Conservation (phyloP, 1,139 yeast genomes). For the Saccharomyces hybrid region DNA sequence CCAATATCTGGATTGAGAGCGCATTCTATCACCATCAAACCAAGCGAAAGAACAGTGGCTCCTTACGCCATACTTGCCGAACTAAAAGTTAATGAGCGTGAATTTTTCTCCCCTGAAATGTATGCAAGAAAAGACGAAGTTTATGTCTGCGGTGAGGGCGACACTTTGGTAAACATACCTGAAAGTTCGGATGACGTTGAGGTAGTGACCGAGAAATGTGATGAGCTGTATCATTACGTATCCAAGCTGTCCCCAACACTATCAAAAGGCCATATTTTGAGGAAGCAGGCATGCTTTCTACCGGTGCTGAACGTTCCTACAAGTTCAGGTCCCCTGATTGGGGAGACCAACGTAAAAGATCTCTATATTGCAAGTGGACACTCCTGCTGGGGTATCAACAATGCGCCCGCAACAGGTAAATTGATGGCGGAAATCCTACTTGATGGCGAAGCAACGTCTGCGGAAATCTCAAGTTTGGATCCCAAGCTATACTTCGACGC, state of each 20-base stretch:
- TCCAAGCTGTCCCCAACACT: conserved; percentile 68
- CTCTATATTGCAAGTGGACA: conserved; percentile 85
- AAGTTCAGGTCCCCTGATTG: conserved; percentile 86
- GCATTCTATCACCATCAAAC: conserved; percentile 86
- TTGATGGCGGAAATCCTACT: conserved; percentile 78
- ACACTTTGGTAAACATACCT: conserved; percentile 80
- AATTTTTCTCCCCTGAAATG: conserved; percentile 81
- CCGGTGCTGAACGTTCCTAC: conserved; percentile 92
- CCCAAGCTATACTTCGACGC: conserved; percentile 85
- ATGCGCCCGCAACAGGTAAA: conserved; percentile 94
- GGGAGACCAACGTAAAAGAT: conserved; percentile 79
- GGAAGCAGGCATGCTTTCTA: conserved; percentile 89
- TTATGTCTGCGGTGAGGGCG: conserved; percentile 96
- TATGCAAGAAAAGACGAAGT: conserved; percentile 95
- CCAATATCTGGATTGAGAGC: conserved; percentile 91
- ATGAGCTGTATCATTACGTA: conserved; percentile 74
- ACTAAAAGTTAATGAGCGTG: conserved; percentile 54
- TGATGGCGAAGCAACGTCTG: conserved; percentile 76
- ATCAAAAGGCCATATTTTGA: conserved; percentile 65
- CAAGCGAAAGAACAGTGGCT: conserved; percentile 57
- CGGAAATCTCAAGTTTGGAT: conserved; percentile 72
- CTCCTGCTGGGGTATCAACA: conserved; percentile 97
- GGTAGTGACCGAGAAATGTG: conserved; percentile 81
- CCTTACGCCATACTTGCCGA: conserved; percentile 95
- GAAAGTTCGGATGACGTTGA: conserved; percentile 91